Evolutionary conservation across 495 filamentous ascomycete genomes (phyloP), one percentile per base, ranked within the genome.

Genomic region (Umbilicaria muhlenbergii): DNA sequence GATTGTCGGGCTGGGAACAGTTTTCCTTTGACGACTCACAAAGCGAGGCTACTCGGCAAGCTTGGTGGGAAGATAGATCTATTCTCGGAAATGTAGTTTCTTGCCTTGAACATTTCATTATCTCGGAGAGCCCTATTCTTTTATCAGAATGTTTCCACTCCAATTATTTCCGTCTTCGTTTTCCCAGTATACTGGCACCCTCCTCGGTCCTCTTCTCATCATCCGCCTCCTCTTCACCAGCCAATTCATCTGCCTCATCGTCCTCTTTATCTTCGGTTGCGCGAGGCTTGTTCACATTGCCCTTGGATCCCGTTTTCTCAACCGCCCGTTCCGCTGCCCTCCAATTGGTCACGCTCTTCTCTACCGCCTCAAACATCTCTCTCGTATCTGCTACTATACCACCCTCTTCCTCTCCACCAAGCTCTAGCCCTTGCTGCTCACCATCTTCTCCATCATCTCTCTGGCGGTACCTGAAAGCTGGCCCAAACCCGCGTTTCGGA

Each of bases 331-430:
- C 77, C 5, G 71, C 75, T 15, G 64, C 69, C 19, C 80, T 65
- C 77, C 80, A 80, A 10, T 65, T 54, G 3, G 58, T 67, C 16
- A 77, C 64, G 3, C 66, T 64, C 43, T 69, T 63, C 59, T 92
- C 77, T 1, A 87, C 83, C 56, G 82, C 79, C 47, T 74, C 70
- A 51, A 78, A 86, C 86, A 93, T 93, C 52, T 80, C 81, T 41
- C 77, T 61, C 3, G 87, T 79, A 50, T 89, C 82, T 28, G 80
- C 80, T 17, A 91, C 85, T 38, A 93, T 77, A 7, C 80, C 81
- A 14, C 83, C 84, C 53, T 87, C 82, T 42, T 86, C 80, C 12
- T 73, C 57, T 35, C 70, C 65, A 36, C 69, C 64, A 50, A 67
- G 57, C 62, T 67, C 52, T 41, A 70, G 57, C 46, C 70, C 53